A percentile compares a stretch with the other conserved stretches of the same genome.
These are phyloP conservation scores for Termitomyces heimii DNA, from an alignment of 768 basidiomycete genomes.

Conservation along the genomic window DNA sequence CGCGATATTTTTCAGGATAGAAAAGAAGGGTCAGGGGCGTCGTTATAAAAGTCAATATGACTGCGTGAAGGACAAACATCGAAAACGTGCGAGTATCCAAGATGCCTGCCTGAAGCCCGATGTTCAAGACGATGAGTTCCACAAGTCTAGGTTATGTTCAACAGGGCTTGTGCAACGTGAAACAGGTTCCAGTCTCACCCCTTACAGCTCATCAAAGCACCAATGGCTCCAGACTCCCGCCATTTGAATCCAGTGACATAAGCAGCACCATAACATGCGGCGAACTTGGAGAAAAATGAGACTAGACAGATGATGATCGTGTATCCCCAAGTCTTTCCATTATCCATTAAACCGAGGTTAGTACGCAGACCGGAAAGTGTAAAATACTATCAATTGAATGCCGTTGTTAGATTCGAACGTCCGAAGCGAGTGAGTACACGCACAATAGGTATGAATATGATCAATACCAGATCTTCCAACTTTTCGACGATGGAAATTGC, in stretches of 20 bases:
- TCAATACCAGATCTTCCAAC: constrained; percentile 79
- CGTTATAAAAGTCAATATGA: constrained; percentile 77
- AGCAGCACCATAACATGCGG: constrained; percentile 59
- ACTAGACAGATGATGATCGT: constrained; percentile 66
- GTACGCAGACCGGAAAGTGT: constrained; percentile 74
- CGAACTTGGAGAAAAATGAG: constrained; percentile 78
- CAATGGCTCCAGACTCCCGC: constrained; percentile 81
- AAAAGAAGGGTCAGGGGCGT: constrained; percentile 76
- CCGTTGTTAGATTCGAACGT: background rate
- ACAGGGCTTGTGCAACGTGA: background rate
- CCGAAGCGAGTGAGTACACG: constrained; percentile 16
- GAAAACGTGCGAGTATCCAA: constrained; percentile 68
- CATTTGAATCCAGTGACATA: constrained; percentile 55
- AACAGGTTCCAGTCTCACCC: constrained; percentile 40
- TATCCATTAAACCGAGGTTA: constrained; percentile 71
- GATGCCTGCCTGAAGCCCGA: constrained; percentile 67
- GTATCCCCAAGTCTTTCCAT: constrained; percentile 79
- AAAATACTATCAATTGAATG: constrained; percentile 58
- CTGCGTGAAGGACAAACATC: constrained; percentile 81
- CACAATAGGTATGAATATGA: constrained; percentile 74
- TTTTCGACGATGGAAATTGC: constrained; percentile 79
- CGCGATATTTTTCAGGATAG: constrained; percentile 64
- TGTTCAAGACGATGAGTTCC: constrained; percentile 89
- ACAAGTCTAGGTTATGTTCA: constrained; percentile 43
- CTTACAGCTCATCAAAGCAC: constrained; percentile 87